Percentiles rank a stretch among this genome's conserved stretches.
phyloP scores from a whole-genome alignment of 2,329 filamentous ascomycete species.

The Achaetomium macrosporum region DNA sequence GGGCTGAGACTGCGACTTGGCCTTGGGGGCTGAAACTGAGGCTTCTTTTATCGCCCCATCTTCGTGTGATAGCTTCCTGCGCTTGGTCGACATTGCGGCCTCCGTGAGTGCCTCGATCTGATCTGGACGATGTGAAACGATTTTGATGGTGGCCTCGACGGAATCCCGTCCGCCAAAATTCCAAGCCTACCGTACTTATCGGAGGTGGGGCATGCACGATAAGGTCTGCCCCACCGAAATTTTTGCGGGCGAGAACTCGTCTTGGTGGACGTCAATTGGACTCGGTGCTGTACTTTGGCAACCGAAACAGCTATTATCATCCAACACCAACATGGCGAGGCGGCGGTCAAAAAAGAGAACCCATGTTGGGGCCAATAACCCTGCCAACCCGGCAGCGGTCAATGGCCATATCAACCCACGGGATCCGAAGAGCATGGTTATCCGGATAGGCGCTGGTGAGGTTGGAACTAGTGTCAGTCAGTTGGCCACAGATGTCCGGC shows the following conservation, averaged over 20 bases:
- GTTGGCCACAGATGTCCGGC: slow-evolving; percentile 82
- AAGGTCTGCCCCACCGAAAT: slow-evolving; percentile 24
- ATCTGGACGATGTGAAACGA: neutral
- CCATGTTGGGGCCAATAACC: slow-evolving; percentile 62
- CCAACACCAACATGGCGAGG: slow-evolving; percentile 60
- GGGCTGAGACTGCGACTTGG: slow-evolving; percentile 13
- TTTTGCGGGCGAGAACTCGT: slow-evolving; percentile 12
- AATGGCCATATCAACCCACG: slow-evolving; percentile 59
- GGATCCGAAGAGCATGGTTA: slow-evolving; percentile 94
- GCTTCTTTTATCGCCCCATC: slow-evolving; percentile 4
- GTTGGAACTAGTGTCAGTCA: slow-evolving; percentile 89
- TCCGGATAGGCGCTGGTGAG: slow-evolving; percentile 89
- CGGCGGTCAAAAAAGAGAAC: slow-evolving; percentile 83
- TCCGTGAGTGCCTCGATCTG: neutral
- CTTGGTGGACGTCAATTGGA: slow-evolving; percentile 8
- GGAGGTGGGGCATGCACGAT: slow-evolving; percentile 20
- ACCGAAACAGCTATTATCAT: slow-evolving; percentile 14
- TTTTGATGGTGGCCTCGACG: slow-evolving; percentile 5
- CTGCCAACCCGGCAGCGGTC: slow-evolving; percentile 42
- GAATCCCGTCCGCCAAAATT: slow-evolving; percentile 11
- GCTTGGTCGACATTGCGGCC: slow-evolving; percentile 21
- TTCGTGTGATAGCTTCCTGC: slow-evolving; percentile 21
- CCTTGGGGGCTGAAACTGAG: slow-evolving; percentile 6
- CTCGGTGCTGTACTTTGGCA: slow-evolving; percentile 11
- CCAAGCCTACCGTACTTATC: slow-evolving; percentile 16